Percentiles rank a stretch among this genome's conserved stretches.
phyloP scores from a whole-genome alignment of 495 filamentous ascomycete species.

The Aspergillus campestris region DNA sequence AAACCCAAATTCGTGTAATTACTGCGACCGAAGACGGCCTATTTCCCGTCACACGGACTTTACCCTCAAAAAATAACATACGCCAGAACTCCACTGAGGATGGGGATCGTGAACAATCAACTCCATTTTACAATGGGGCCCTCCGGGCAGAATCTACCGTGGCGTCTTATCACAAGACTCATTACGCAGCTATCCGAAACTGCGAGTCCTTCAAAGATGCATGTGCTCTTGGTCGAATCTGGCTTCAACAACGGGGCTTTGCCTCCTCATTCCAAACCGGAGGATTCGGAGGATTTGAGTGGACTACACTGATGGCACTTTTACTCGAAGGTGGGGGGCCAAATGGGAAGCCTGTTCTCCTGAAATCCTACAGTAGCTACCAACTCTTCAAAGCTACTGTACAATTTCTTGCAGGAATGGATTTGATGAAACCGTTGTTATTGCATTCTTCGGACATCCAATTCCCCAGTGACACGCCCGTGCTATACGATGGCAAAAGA shows the following conservation, averaged over 20 bases:
- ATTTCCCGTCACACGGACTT: slow-evolving; percentile 61
- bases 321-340: slow-evolving; percentile 67
- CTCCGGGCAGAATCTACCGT: slow-evolving; percentile 69
- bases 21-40: slow-evolving; percentile 55
- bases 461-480: slow-evolving; percentile 29
- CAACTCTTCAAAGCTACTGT: slow-evolving; percentile 90
- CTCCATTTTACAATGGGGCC: slow-evolving; percentile 84
- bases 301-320: slow-evolving; percentile 68
- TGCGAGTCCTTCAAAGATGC: slow-evolving; percentile 71
- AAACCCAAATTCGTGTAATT: slow-evolving; percentile 67
- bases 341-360: slow-evolving; percentile 60
- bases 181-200: slow-evolving; percentile 55
- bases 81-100: slow-evolving; percentile 38
- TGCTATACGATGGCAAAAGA: slow-evolving; percentile 56
- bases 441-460: slow-evolving; percentile 33
- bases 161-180: slow-evolving; percentile 60
- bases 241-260: slow-evolving; percentile 85
- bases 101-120: slow-evolving; percentile 37
- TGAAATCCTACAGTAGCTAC: slow-evolving; percentile 75
- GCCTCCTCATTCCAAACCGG: slow-evolving; percentile 55
- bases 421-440: slow-evolving; percentile 58
- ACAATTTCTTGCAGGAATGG: slow-evolving; percentile 67
- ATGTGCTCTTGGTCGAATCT: slow-evolving; percentile 75
- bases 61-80: slow-evolving; percentile 62
- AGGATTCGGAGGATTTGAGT: slow-evolving; percentile 92